Evolutionary conservation across 352 stramenopile species (phyloP).

Genomic region (Phytophthora fragariaefolia): DNA sequence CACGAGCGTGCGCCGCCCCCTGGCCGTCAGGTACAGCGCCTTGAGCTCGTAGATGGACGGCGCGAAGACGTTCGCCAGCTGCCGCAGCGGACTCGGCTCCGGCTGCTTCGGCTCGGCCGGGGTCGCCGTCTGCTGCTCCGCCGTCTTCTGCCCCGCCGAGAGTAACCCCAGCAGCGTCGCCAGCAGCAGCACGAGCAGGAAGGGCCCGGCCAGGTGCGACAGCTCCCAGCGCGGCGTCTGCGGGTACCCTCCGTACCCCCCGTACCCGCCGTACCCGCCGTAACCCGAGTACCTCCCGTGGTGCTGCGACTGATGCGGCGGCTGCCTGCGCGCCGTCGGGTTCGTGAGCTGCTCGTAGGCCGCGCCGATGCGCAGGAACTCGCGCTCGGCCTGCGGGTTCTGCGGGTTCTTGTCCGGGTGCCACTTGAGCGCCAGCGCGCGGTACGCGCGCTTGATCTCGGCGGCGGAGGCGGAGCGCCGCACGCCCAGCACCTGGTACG

Average conservation of each 20-base stretch:
- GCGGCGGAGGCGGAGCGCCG: conserved; percentile 62
- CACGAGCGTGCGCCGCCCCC: conserved; percentile 60
- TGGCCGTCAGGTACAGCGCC: conserved; percentile 65
- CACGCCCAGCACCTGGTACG: conserved; percentile 76
- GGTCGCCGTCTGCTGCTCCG: no score
- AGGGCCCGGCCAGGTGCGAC: conserved; percentile 52
- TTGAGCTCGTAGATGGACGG: conserved; percentile 78
- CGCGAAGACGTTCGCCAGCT: conserved; percentile 73
- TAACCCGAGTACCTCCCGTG: conserved; percentile 18
- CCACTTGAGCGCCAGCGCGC: conserved; percentile 87
- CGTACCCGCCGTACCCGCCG: conserved; percentile 3
- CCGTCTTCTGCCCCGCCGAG: conserved; percentile 42
- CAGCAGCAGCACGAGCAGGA: conserved; percentile 55
- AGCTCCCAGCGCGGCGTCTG: conserved; percentile 30
- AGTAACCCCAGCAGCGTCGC: conserved; percentile 53
- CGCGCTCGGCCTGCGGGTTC: conserved; percentile 66
- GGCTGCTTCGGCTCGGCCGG: conserved; percentile 18
- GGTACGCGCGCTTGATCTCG: conserved; percentile 89
- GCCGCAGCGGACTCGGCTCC: conserved; percentile 43
- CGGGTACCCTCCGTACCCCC: conserved; percentile 3
- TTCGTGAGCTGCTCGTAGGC: conserved; percentile 74
- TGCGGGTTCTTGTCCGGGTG: conserved; percentile 91
- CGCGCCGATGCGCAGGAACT: conserved; percentile 79
- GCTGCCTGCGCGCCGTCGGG: conserved; percentile 39
- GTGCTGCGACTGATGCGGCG: conserved; percentile 55